Base-by-base conservation (phyloP, 768 basidiomycete genomes). In the Mycena polygramma region DNA sequence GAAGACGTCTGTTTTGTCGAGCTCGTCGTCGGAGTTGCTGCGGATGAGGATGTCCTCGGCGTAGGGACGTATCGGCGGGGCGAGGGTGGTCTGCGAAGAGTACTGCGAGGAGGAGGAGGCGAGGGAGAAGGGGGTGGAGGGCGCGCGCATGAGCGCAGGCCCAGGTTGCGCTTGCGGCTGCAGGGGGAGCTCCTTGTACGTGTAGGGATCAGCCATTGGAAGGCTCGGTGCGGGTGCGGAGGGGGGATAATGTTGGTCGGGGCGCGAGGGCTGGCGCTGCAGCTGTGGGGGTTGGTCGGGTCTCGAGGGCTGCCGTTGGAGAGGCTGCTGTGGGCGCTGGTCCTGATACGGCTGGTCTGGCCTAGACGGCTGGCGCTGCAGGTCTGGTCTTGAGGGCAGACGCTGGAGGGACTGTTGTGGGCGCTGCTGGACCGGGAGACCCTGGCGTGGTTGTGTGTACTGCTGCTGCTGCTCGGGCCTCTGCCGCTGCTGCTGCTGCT, bases 11-110 rank as follows among this genome's bases (percentile, higher is more conserved):
- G 63, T 45, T 30, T 66, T 69, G 45, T 73, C 68, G 2, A 73
- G 36, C 48, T 73, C 68, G 55, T 73, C 71, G 55, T 73, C 68
- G n/a, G 66, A 58, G 59, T 64, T 73, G 39, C 67, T 57, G 48
- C 71, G 67, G 54, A 73, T 73, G 71, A 73, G 49, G 41, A 60
- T 69, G 30, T 6, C 19, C 14, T 60, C 57, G 52, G 62, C 26
- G 19, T 62, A 58, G 14, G 57, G 61, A 19, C 55, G 63, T 30
- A 41, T 35, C 2, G 62, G 39, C n/a, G 41, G 43, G 26, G 45
- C 45, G 9, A 73, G 54, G 24, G 59, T 62, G 9, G 71, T 13
- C 49, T 66, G 68, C 7, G 24, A 66, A 59, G 59, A 53, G 69
- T 20, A 26, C n/a, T 45, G 36, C 9, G 48, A 11, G 15, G 55